These are phyloP conservation scores for Diaporthe velutina DNA, from an alignment of 2,329 filamentous ascomycete species.

Conservation along the genomic window DNA sequence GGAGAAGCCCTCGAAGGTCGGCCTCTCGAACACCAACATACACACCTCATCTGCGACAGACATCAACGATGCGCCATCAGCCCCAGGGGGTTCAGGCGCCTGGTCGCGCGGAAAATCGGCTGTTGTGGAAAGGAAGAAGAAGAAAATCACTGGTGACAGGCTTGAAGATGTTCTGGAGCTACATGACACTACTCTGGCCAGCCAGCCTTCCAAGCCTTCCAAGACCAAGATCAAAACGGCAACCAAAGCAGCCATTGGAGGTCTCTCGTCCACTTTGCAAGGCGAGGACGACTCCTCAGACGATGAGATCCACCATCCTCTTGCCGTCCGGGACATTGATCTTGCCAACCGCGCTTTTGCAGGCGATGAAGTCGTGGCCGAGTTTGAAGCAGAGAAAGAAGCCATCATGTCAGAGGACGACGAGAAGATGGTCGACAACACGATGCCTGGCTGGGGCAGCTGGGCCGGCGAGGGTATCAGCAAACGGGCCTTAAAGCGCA, in stretches of 20 bases:
- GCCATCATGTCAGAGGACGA: conserved; percentile 80
- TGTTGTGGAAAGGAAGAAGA: conserved; percentile 51
- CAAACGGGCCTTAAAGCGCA: conserved; percentile 74
- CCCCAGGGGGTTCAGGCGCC: conserved; percentile 51
- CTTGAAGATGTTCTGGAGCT: conserved; percentile 57
- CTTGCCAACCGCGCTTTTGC: conserved; percentile 89
- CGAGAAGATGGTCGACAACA: conserved; percentile 84
- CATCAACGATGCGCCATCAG: conserved; percentile 36
- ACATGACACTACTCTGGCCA: conserved; percentile 45
- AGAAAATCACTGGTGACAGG: conserved; percentile 42
- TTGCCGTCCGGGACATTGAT: conserved; percentile 71
- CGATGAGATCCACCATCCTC: conserved; percentile 64
- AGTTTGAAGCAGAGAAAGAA: conserved; percentile 86
- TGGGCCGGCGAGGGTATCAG: conserved; percentile 90
- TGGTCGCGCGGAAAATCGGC: conserved; percentile 53
- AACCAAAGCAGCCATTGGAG: conserved; percentile 35
- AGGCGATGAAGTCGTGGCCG: conserved; percentile 83
- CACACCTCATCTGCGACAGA: not conserved
- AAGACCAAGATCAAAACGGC: conserved; percentile 41
- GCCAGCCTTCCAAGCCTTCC: conserved; percentile 38
- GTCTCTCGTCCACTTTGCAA: conserved; percentile 34
- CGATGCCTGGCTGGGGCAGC: conserved; percentile 93
- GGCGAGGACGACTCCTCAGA: conserved; percentile 55
- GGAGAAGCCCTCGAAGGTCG: conserved; percentile 15
- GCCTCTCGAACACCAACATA: not conserved